Evolutionary conservation across 805 yeast species (phyloP), one percentile per base, ranked within the genome.

Genomic region (Lachancea waltii): DNA sequence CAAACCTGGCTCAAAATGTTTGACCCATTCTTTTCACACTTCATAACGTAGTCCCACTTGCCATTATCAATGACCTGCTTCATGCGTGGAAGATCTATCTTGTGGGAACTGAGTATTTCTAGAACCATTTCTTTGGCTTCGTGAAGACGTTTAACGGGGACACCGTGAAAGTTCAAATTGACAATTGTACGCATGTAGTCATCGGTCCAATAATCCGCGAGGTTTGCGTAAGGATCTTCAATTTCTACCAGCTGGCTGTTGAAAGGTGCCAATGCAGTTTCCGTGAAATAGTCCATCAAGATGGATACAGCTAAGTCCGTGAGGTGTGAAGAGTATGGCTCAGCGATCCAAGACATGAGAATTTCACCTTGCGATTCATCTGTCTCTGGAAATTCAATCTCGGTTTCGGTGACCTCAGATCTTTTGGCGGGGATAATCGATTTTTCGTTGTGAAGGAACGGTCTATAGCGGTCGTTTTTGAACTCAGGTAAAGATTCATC

Each of bases 321-420:
- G 15, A 77, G 53, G 10, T 67, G 54, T 29, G 81, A 75, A 7
- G 60, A 54, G 26, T 72, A 73, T 10, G 67, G 63, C 7, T 95
- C 95, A 6, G 97, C 97, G 35, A 85, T 69, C 90, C 95, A 89
- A 3, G 83, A 67, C 18, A 92, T 61, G 13, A 71, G 52, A 1
- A 85, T 52, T 50, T 85, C 92, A 25, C 95, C 95, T 60, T 79
- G 74, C 9, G 83, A 69, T 60, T 87, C 97, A 53, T 86, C 95
- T 41, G 76, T 71, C 51, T 92, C 97, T 2, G 97, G 95, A 53
- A 92, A 92, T 42, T 77, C 80, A 18, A 87, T 73, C 3, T 65
- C 68, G 26, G 73, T 68, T 9, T 72, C 61, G 5, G 69, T 54
- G 2, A 64, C 58, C 35, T 70, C 53, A 60, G 69, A 33, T 56